Base-by-base conservation (phyloP, 164 flowering plant genomes). In the Cinnamomum chago region DNA sequence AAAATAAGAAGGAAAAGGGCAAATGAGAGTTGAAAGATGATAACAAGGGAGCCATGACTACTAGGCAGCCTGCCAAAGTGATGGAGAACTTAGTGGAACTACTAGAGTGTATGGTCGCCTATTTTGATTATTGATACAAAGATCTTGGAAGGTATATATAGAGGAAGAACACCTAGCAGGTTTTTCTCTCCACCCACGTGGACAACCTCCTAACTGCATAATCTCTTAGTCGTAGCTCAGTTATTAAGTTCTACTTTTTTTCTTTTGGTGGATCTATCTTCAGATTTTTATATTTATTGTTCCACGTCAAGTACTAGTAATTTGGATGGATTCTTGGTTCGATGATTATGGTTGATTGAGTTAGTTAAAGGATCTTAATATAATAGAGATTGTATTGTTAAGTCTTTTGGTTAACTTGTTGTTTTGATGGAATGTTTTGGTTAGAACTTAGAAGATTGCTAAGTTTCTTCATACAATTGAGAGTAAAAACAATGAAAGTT, bases 141-240 rank as follows among this genome's bases (percentile, higher is more conserved):
- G 40, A 35, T 47, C 23, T 9, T 10, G 52, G 14, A 62, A 75
- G 47, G 47, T 75, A 60, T 75, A 75, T 75, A 75, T 72, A 62
- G 60, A 13, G 60, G 55, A 64, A 12, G 22, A 62, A 68, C n/a
- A 25, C 67, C 47, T 0, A 35, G 47, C 47, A 35, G 47, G 47
- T 35, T 35, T 5, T 5, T 3, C 1, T 35, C n/a, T n/a, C n/a
- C n/a, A n/a, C n/a, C 60, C n/a, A 55, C 20, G 60, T 14, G 5
- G 60, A 55, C 60, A 15, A 55, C 5, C 60, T 55, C n/a, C 60
- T 55, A 1, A 55, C 60, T 17, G 5, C 60, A 55, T 17, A 55
- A 15, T 55, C 60, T 55, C 60, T 3, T 55, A 3, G n/a, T n/a
- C 13, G 5, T 55, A 55, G 60, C n/a, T 55, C 6, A 7, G n/a